Evolutionary conservation across 495 filamentous ascomycete species (phyloP).

Genomic region (Daldinia childiae): DNA sequence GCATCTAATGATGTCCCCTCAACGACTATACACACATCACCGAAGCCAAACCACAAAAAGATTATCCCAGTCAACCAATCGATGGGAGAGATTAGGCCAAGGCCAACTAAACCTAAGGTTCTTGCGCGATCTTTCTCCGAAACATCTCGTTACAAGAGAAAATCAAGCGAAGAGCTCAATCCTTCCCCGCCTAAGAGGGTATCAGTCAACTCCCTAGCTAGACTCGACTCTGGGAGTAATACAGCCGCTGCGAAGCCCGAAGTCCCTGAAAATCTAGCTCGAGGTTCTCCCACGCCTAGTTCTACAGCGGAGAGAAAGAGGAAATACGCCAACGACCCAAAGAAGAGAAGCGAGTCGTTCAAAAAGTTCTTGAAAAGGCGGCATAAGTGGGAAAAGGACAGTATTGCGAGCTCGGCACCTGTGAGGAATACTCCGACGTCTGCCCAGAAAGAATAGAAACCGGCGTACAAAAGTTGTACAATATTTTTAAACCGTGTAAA

Average conservation of each 20-base stretch:
- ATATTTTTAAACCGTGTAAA: not conserved
- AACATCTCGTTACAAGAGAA: conserved; percentile 28
- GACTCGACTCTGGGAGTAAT: conserved; percentile 17
- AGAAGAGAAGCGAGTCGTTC: conserved; percentile 25
- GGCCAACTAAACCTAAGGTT: conserved; percentile 12
- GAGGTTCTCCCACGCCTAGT: conserved; percentile 18
- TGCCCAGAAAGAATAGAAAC: conserved; percentile 29
- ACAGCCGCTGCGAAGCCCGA: conserved; percentile 9
- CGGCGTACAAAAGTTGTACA: not conserved
- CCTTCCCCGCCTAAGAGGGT: conserved; percentile 22
- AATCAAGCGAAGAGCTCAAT: conserved; percentile 29
- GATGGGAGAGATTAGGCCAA: conserved; percentile 23
- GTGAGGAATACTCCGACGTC: conserved; percentile 37
- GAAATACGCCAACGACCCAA: conserved; percentile 17
- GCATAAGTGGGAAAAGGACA: conserved; percentile 18
- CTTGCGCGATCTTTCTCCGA: conserved; percentile 36
- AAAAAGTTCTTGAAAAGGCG: conserved; percentile 27
- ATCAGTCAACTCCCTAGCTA: conserved; percentile 25
- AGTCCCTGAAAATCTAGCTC: conserved; percentile 1
- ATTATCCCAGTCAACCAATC: conserved; percentile 18
- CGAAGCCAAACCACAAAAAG: not conserved
- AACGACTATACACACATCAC: not conserved
- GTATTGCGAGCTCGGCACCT: conserved; percentile 36
- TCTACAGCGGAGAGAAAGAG: conserved; percentile 2
- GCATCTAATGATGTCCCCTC: not conserved